Evolutionary conservation across 176 grass and related monocot genomes (phyloP), one percentile per base, ranked within the genome.

Genomic region (Musa acuminata): DNA sequence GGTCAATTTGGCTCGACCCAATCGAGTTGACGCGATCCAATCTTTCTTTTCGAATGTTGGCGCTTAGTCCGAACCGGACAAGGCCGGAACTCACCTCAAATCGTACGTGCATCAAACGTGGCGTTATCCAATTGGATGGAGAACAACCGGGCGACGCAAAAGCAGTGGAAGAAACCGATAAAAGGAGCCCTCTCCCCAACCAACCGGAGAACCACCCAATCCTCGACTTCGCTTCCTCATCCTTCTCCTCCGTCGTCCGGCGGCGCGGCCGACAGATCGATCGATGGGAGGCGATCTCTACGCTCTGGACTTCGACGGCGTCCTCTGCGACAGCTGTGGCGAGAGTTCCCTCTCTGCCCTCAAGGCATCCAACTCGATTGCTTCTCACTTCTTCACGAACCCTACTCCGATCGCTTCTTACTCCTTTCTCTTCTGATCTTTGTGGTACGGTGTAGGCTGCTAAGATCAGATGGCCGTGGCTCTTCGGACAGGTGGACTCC

Each of bases 331-430:
- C 85, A 97, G 90, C 83, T 97, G 93, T 77, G 87, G 90, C 20
- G 90, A 97, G 83, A 97, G 90, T 90, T 90, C 93, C 66, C 84
- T 81, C 90, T 92, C 93, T 71, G 90, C 93, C 73, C 66, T 97
- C 62, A 92, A 92, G 93, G 93, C 86, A 53, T 76, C 63, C 24
- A 57, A 20, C 20, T 49, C 35, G 23, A 2, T 29, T 19, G 51
- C 19, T 13, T 16, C 2, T 1, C 13, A 50, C 64, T 65, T 65
- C 8, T 23, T 27, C 17, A 1, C 4, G 25, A 35, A 1, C n/a
- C 35, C 13, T 49, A 8, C 8, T 43, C 24, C 23, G 17, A 9
- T 12, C 2, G 11, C 19, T 62, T 29, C 2, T 50, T 2, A 0
- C 20, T 62, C 4, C 12, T 8, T 69, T 9, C 11, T 64, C 35